phyloP scores from a whole-genome alignment of 306 rosid genomes.

The Mimosa pudica region DNA sequence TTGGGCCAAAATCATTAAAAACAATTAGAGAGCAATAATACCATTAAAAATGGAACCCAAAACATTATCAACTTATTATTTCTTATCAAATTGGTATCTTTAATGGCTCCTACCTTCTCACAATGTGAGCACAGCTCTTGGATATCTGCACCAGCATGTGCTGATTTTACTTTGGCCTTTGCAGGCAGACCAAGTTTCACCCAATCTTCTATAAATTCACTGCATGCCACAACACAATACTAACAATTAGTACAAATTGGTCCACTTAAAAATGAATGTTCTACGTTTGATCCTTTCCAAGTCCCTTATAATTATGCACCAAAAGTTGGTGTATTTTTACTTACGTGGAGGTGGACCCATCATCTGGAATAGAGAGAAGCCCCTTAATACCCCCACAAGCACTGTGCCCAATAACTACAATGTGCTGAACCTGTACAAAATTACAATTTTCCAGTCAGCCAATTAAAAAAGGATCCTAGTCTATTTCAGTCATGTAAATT shows the following conservation, averaged over 20 bases:
- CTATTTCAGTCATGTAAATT: background rate
- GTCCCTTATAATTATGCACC: background rate
- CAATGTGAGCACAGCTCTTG: slow-evolving; percentile 66
- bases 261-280: background rate
- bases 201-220: slow-evolving; percentile 95
- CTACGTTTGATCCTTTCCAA: background rate
- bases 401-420: slow-evolving; percentile 76
- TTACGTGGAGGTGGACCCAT: slow-evolving; percentile 76
- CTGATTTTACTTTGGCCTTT: slow-evolving; percentile 64
- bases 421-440: slow-evolving; percentile 63
- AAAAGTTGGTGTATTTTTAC: background rate
- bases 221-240: slow-evolving; percentile 35
- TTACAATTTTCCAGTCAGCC: background rate
- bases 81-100: slow-evolving; percentile 1
- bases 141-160: slow-evolving; percentile 40
- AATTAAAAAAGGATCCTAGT: background rate
- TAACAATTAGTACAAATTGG: background rate
- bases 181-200: slow-evolving; percentile 77
- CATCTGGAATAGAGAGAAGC: slow-evolving; percentile 64
- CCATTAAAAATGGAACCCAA: too few relatives aligned
- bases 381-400: slow-evolving; percentile 98
- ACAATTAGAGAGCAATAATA: too few relatives aligned
- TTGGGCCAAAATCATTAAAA: slow-evolving; percentile 6
- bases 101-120: slow-evolving; percentile 67
- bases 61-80: background rate